Base-by-base conservation (phyloP, 2,329 filamentous ascomycete species). In the Hypoxylon sp. region DNA sequence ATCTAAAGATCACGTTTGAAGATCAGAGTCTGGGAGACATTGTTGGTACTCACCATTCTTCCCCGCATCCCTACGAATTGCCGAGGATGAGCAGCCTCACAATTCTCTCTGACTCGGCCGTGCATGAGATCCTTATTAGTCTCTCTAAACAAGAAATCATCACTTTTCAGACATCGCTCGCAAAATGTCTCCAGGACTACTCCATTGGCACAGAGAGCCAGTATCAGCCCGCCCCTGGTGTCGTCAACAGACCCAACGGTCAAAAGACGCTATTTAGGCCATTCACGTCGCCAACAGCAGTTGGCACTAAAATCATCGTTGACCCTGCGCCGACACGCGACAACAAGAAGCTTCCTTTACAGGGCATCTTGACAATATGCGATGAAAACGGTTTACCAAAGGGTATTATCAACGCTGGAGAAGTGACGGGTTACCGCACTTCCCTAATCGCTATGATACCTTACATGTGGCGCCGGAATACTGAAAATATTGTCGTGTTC, bases 361-460 rank as follows among this genome's bases (percentile, higher is more conserved):
- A 47, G 19, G 54, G 54, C 6, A 37, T 48, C 19, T 31, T 57
- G 1, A 10, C 42, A 13, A 1, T 57, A 13, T 57, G 42, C 17
- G 54, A 57, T 48, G 29, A 57, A 19, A 48, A 57, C 15, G 54
- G 54, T 6, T 5, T 48, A 17, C 42, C 54, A 10, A 57, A 24
- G 6, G 54, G 54, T 1, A 17, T 57, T 13, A 27, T 57, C 17
- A 57, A 57, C 37, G 39, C 42, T 5, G 42, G 27, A 10, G 54
- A 57, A 7, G 27, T 57, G 3, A 57, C 54, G 4, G 54, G 17
- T 10, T 57, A 48, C 54, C 54, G 54, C 11, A 57, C 54, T 19
- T 57, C 54, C 19, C 42, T 57, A 27, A 48, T 47, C 13, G 42
- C 54, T 29, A n/a, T 57, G 29, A 47, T 57, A 17, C 54, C 42